Evolutionary conservation across 495 filamentous ascomycete genomes (phyloP), one percentile per base, ranked within the genome.

Genomic region (Penicillium tannophilum): DNA sequence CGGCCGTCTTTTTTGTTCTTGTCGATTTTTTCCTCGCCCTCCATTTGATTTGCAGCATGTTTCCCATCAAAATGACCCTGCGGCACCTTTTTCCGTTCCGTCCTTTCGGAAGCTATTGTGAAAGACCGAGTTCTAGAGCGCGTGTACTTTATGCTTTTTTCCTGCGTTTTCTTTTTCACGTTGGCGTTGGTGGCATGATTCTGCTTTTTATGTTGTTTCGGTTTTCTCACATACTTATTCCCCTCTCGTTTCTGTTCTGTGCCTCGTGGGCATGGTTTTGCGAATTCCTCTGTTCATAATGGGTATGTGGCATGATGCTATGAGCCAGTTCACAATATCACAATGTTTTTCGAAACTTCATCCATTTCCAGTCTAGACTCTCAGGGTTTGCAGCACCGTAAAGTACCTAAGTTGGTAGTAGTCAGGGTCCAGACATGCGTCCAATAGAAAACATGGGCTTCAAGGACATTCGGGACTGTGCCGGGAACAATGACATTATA

Each of bases 131-230:
- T 63, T 70, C 59, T 78, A 77, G 75, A 79, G 71, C 72, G 74
- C 66, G 74, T 75, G 76, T 80, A 74, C 72, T 79, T 75, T 78
- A 77, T 75, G 64, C 60, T 43, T 39, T 54, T 23, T 44, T 43
- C 2, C 17, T 43, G 26, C 11, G 24, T 52, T 23, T 31, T 14
- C 10, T 52, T 16, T 62, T 55, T 49, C 42, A 28, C 6, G 59
- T 58, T 61, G 74, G 74, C 64, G 68, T 72, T 72, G 47, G 57
- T 58, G 59, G 65, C 50, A 57, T 52, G 59, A 57, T 69, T 69
- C 14, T 47, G 57, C 52, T 59, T 42, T 23, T 23, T 23, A 23
- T 61, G 39, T 60, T 58, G 42, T 55, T 45, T 55, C n/a, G 23
- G 9, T 24, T 35, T 20, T n/a, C 52, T 49, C 31, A 52, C 41